Conservation (phyloP, 371 early-diverging fungal genomes). For the Enterocytospora artemiae region DNA sequence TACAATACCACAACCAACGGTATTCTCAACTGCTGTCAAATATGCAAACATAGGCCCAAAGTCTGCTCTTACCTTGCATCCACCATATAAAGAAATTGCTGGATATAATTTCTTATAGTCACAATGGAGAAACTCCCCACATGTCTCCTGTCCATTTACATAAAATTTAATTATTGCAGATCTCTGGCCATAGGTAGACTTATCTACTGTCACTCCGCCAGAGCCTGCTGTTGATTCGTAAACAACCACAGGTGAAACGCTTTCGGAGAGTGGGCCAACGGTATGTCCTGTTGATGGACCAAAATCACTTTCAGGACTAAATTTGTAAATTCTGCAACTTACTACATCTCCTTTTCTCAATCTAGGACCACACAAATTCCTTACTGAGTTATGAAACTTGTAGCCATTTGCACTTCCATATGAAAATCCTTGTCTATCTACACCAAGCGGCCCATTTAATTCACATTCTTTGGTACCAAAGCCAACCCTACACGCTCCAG, state of each 20-base stretch:
- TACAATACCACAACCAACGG: too few relatives aligned
- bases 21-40: neutral
- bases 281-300: too few relatives aligned
- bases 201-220: neutral
- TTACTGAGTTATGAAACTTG: slow-evolving; percentile 20
- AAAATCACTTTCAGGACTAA: too few relatives aligned
- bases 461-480: slow-evolving; percentile 16
- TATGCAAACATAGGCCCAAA: slow-evolving; percentile 29
- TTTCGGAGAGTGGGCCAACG: too few relatives aligned
- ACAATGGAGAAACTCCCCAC: neutral
- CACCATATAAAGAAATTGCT: slow-evolving; percentile 14
- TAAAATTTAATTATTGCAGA: neutral
- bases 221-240: too few relatives aligned
- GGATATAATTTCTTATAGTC: neutral
- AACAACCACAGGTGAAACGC: neutral
- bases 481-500: slow-evolving; percentile 13
- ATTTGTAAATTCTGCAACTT: slow-evolving; percentile 10
- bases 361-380: slow-evolving; percentile 4
- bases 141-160: slow-evolving; percentile 11
- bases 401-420: slow-evolving; percentile 32
- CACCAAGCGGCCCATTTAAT: slow-evolving; percentile 25
- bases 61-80: neutral
- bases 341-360: neutral
- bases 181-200: neutral
- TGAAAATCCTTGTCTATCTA: slow-evolving; percentile 22